phyloP scores from a whole-genome alignment of 1,284 basidiomycete species.

The Apiotrichum akiyoshidainum region DNA sequence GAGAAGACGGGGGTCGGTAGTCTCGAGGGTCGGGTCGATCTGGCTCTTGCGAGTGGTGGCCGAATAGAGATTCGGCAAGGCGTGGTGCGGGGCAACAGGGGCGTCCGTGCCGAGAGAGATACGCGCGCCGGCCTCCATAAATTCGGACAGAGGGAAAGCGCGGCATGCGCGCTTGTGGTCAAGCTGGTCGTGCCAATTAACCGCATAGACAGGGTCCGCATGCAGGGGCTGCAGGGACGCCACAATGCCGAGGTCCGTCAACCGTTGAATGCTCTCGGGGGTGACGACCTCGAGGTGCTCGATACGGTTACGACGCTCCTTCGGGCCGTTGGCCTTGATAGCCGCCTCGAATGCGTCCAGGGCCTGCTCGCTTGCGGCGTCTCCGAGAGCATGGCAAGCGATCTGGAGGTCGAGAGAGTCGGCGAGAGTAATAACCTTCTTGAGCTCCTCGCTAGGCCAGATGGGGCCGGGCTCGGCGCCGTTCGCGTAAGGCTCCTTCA shows the following conservation, averaged over 20 bases:
- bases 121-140: slow-evolving; percentile 19
- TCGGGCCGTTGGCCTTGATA: slow-evolving; percentile 19
- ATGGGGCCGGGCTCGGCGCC: slow-evolving; percentile 27
- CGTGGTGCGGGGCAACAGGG: slow-evolving; percentile 29
- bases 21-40: slow-evolving; percentile 19
- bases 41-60: slow-evolving; percentile 29
- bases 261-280: slow-evolving; percentile 21
- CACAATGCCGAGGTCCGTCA: slow-evolving; percentile 26
- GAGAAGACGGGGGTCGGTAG: slow-evolving; percentile 12
- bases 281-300: slow-evolving; percentile 36
- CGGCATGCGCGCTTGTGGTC: slow-evolving; percentile 29
- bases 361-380: slow-evolving; percentile 32
- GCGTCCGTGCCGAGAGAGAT: slow-evolving; percentile 35
- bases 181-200: slow-evolving; percentile 28
- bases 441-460: slow-evolving; percentile 27
- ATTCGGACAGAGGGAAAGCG: slow-evolving; percentile 32
- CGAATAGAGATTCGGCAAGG: slow-evolving; percentile 32
- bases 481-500: slow-evolving; percentile 30
- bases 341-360: slow-evolving; percentile 32
- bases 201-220: slow-evolving; percentile 30
- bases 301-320: slow-evolving; percentile 26
- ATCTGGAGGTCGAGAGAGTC: slow-evolving; percentile 32
- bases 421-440: slow-evolving; percentile 24
- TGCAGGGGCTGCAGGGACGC: slow-evolving; percentile 36
- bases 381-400: slow-evolving; percentile 36